Evolutionary conservation across 148 eudicot genomes (phyloP).

Genomic region (Vaccinium vitisidaea): DNA sequence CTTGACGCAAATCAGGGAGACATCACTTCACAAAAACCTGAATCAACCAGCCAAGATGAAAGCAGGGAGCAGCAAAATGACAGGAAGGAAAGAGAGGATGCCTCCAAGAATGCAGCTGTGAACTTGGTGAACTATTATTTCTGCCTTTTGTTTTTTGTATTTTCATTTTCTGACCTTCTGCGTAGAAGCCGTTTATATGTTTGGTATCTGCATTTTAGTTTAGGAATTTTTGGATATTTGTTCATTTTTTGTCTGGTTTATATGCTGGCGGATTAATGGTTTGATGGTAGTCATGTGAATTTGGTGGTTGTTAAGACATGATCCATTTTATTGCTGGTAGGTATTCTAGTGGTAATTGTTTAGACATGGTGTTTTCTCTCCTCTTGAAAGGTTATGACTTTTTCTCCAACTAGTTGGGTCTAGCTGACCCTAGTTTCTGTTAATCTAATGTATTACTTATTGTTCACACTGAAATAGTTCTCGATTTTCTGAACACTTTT

Average conservation of each 20-base stretch:
- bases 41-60: conserved; percentile 12
- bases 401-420: neutral
- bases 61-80: neutral
- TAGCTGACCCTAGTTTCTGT: neutral
- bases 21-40: conserved; percentile 10
- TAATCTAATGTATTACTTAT: neutral
- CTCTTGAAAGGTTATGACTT: neutral
- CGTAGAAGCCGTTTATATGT: neutral
- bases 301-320: neutral
- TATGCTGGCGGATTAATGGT: neutral
- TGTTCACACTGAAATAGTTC: neutral
- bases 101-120: conserved; percentile 3
- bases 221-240: neutral
- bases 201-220: neutral
- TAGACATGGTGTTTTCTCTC: neutral
- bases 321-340: neutral
- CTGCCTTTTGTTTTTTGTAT: neutral
- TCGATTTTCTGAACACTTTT: neutral
- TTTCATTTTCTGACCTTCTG: conserved; percentile 11
- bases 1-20: conserved; percentile 11
- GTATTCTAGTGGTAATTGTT: neutral
- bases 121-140: conserved; percentile 14
- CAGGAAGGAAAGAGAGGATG: conserved; percentile 1
- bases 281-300: neutral
- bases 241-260: neutral